Evolutionary conservation across 345 rosid species (phyloP), one percentile per base, ranked within the genome.

Genomic region (Combretum micranthum): DNA sequence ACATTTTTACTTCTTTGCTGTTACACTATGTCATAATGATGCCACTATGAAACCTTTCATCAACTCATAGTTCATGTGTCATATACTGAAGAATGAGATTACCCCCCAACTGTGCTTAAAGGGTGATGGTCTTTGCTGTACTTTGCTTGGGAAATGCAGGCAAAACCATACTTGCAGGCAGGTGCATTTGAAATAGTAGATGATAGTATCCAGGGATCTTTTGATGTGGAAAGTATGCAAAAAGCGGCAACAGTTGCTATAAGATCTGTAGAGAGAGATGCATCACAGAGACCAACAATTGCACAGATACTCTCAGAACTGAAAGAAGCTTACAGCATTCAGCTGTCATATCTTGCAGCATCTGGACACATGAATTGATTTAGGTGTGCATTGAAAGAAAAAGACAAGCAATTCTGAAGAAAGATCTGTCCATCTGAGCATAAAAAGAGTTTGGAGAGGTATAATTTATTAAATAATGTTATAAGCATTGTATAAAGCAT

Each of bases 111-210:
- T 20, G 19, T 49, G 20, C 52, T 15, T 20, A 22, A 50, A 17
- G 16, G 20, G 21, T 14, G 15, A 15, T 12, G 13, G 7, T 50
- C 16, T 50, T 50, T 50, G 1, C 20, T 16, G 15, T 45, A 15
- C 22, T 60, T 19, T 13, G 54, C 17, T n/a, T 12, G 26, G 39
- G 9, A 50, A 60, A 47, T 67, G 73, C 88, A 90, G 93, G 98
- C 98, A 23, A 88, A 81, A 64, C 96, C 92, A 23, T 82, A 86
- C 72, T 76, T 91, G 75, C 98, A 85, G 75, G 96, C 95, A 45
- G 92, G 88, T 52, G 81, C 90, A 52, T 84, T 80, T 43, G 90
- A 91, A 74, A 82, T 88, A 57, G 90, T 84, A 63, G 96, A 88
- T 37, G 90, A 82, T 43, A 71, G 71, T 61, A 58, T 90, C 57